Conservation (phyloP, 2,329 filamentous ascomycete species). For the Zasmidium citrigriseum region DNA sequence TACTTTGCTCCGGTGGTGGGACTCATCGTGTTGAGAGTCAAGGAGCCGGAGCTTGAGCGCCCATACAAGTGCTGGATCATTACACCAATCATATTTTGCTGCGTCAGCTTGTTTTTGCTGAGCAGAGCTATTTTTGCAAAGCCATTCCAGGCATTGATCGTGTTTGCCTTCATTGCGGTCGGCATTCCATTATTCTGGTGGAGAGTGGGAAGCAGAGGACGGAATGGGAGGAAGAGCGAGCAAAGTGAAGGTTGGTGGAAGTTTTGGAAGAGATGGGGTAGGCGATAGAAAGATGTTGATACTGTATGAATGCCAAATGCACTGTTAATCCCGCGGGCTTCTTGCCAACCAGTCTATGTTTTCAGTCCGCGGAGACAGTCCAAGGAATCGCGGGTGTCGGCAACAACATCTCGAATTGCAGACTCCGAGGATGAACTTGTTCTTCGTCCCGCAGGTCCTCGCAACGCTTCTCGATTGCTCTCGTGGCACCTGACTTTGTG, state of each 20-base stretch:
- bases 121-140: slow-evolving; percentile 87
- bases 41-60: slow-evolving; percentile 81
- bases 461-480: no score
- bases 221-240: slow-evolving; percentile 28
- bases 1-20: slow-evolving; percentile 96
- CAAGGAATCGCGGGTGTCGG: background rate
- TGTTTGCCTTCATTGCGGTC: slow-evolving; percentile 78
- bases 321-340: background rate
- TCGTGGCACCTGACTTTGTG: no score
- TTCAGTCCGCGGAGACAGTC: background rate
- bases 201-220: slow-evolving; percentile 66
- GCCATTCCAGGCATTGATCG: slow-evolving; percentile 84
- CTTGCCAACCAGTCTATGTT: background rate
- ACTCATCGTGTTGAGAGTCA: slow-evolving; percentile 83
- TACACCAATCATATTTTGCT: slow-evolving; percentile 97
- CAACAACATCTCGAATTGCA: background rate
- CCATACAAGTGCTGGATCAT: slow-evolving; percentile 97
- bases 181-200: slow-evolving; percentile 90
- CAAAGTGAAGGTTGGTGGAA: slow-evolving; percentile 35
- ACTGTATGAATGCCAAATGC: background rate
- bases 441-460: no score
- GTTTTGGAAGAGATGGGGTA: slow-evolving; percentile 48
- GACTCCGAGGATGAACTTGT: no score
- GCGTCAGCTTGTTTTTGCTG: slow-evolving; percentile 89
- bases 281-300: slow-evolving; percentile 10